Percentiles rank a stretch among this genome's conserved stretches.
phyloP scores from a whole-genome alignment of 2,329 filamentous ascomycete species.

The Amauroascus verrucosus region DNA sequence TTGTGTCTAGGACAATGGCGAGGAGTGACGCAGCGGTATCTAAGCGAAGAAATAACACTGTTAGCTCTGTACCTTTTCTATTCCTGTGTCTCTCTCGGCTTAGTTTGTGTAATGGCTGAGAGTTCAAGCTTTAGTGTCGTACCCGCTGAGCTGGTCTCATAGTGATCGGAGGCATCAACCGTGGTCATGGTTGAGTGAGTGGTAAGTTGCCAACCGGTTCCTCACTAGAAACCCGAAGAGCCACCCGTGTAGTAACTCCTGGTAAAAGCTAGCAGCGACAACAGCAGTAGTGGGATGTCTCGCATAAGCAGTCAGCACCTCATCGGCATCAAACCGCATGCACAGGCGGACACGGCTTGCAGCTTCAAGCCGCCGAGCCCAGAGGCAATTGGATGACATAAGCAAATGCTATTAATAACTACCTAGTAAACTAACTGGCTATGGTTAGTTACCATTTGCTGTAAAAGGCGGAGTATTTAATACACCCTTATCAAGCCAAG shows the following conservation, averaged over 20 bases:
- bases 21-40: slow-evolving; percentile 62
- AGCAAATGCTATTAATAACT: neutral
- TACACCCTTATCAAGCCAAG: neutral
- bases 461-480: neutral
- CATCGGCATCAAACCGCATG: too few relatives aligned
- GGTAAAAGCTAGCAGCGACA: too few relatives aligned
- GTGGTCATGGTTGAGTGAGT: slow-evolving; percentile 46
- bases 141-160: slow-evolving; percentile 41
- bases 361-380: too few relatives aligned
- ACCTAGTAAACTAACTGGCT: neutral
- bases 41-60: slow-evolving; percentile 18
- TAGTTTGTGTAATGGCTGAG: neutral
- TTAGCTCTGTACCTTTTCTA: neutral
- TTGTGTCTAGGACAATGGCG: slow-evolving; percentile 87
- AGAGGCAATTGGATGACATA: too few relatives aligned
- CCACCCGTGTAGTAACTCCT: too few relatives aligned
- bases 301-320: too few relatives aligned
- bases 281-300: too few relatives aligned
- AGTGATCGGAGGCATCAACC: slow-evolving; percentile 52
- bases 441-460: neutral
- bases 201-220: neutral
- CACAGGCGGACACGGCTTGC: too few relatives aligned
- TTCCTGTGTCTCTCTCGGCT: neutral
- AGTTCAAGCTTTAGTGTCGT: neutral
- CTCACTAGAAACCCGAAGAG: too few relatives aligned